Evolutionary conservation across 1,284 basidiomycete species (phyloP).

Genomic region (Somion occarium): DNA sequence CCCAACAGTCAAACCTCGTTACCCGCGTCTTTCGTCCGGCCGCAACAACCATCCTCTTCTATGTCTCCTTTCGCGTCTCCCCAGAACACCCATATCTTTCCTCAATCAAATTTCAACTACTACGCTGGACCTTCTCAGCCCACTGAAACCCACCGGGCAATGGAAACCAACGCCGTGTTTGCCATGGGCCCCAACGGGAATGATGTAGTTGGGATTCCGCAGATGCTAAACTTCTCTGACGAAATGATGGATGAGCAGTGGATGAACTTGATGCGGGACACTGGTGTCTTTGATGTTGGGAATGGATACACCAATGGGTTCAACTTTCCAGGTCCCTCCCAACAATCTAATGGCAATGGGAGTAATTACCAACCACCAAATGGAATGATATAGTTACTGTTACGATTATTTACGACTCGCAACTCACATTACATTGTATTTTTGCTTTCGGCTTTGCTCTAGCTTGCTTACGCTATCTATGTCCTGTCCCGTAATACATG

Average conservation of each 20-base stretch:
- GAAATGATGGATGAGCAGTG: slow-evolving; percentile 26
- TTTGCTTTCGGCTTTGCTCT: not conserved
- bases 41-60: not conserved
- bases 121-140: not conserved
- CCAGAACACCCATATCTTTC: not conserved
- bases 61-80: not conserved
- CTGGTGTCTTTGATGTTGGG: slow-evolving; percentile 21
- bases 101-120: not conserved
- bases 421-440: slow-evolving; percentile 1
- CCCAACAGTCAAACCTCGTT: slow-evolving; percentile 2
- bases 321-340: not conserved
- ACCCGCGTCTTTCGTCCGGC: not conserved
- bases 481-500: not conserved
- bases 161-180: not conserved
- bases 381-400: no score
- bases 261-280: slow-evolving; percentile 28
- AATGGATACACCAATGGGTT: not conserved
- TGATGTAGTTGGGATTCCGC: not conserved
- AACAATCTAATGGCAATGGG: no score
- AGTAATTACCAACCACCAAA: no score
- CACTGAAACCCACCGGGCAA: not conserved
- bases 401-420: no score
- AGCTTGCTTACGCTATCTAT: not conserved
- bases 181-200: not conserved
- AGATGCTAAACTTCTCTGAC: slow-evolving; percentile 14